Conservation (phyloP, 345 rosid species). For the Euphorbia tirucalli region DNA sequence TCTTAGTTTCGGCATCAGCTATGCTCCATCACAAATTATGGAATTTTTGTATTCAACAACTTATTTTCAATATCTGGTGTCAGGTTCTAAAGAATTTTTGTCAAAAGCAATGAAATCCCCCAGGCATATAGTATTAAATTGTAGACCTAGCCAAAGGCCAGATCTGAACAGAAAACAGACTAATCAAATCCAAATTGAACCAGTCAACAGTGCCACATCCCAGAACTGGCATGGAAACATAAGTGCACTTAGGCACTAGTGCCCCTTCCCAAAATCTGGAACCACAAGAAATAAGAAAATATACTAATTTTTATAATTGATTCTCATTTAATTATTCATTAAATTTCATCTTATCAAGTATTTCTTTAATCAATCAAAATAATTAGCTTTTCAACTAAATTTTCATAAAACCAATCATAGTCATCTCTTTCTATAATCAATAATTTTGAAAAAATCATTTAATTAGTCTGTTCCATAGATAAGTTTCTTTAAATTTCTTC, state of each 20-base stretch:
- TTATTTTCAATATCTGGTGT: not conserved
- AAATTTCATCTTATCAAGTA: not conserved
- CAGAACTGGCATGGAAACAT: not conserved
- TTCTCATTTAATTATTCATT: too few relatives aligned
- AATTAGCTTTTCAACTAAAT: not conserved
- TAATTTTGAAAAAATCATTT: not conserved
- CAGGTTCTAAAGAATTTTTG: not conserved
- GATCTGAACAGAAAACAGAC: not conserved
- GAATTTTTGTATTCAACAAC: not conserved
- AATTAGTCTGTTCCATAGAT: not conserved
- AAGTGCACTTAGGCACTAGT: not conserved
- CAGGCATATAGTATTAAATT: not conserved
- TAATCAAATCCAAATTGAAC: not conserved
- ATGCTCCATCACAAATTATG: not conserved
- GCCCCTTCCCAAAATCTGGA: not conserved
- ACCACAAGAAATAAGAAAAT: not conserved
- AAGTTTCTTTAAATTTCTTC: not conserved
- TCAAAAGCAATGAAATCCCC: not conserved
- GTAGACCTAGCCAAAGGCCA: not conserved
- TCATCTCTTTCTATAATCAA: too few relatives aligned
- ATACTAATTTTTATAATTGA: not conserved
- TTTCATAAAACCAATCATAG: not conserved
- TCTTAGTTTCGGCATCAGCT: not conserved
- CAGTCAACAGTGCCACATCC: not conserved
- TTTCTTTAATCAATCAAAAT: not conserved